Evolutionary conservation across 2,329 filamentous ascomycete genomes (phyloP).

Genomic region (Colletotrichum tanaceti): DNA sequence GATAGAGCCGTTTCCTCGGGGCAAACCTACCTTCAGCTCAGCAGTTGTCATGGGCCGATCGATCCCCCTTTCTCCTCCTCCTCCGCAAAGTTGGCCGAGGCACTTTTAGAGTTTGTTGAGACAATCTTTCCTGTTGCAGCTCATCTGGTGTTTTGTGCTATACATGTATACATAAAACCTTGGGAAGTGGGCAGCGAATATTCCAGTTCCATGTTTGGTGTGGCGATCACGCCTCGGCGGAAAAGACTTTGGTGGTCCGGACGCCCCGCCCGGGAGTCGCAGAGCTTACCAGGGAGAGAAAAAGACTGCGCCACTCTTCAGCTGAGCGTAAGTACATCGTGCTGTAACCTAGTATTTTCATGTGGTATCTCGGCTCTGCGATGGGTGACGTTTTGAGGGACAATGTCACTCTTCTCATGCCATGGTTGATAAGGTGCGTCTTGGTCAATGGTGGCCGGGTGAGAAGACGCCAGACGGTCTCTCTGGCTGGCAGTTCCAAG

Average conservation of each 20-base stretch:
- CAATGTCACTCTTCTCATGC: slow-evolving; percentile 6
- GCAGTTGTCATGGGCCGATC: background rate
- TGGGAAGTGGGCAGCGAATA: background rate
- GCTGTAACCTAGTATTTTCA: slow-evolving; percentile 26
- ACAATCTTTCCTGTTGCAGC: slow-evolving; percentile 8
- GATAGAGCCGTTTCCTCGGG: background rate
- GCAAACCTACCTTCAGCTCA: background rate
- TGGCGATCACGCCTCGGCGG: background rate
- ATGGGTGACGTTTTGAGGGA: slow-evolving; percentile 3
- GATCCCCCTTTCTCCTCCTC: too few relatives aligned
- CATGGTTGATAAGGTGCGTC: too few relatives aligned
- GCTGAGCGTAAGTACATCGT: too few relatives aligned
- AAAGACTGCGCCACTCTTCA: background rate
- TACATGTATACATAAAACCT: too few relatives aligned
- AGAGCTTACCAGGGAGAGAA: slow-evolving; percentile 12
- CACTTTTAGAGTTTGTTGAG: background rate
- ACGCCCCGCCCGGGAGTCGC: background rate
- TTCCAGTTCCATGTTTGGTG: background rate
- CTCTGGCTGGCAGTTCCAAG: background rate
- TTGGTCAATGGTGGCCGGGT: background rate
- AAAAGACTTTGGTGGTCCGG: background rate
- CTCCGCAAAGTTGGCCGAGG: too few relatives aligned
- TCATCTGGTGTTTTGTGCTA: slow-evolving; percentile 26
- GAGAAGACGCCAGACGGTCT: too few relatives aligned
- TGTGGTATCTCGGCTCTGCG: slow-evolving; percentile 25